These are phyloP conservation scores for Pezicula neosporulosa DNA, from an alignment of 2,329 filamentous ascomycete genomes.

Conservation along the genomic window DNA sequence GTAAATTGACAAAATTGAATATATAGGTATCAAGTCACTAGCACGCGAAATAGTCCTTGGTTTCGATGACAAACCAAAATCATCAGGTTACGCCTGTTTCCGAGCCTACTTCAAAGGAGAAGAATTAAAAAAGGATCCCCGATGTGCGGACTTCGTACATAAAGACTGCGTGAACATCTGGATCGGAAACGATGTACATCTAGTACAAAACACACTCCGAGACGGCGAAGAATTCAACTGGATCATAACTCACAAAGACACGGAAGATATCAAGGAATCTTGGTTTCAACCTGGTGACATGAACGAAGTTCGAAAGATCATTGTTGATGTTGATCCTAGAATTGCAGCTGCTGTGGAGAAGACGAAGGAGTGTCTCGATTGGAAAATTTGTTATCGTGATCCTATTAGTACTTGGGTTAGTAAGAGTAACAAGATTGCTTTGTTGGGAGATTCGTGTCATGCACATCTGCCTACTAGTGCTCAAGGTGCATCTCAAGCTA, in stretches of 20 bases:
- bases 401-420: conserved; percentile 50
- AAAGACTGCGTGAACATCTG: conserved; percentile 43
- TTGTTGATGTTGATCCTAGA: conserved; percentile 37
- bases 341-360: conserved; percentile 42
- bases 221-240: conserved; percentile 41
- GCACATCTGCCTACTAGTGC: conserved; percentile 50
- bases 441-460: conserved; percentile 52
- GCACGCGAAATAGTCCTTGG: conserved; percentile 48
- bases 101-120: conserved; percentile 40
- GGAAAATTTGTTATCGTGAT: conserved; percentile 52
- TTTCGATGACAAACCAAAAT: conserved; percentile 48
- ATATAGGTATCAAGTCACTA: conserved; percentile 43
- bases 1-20: background rate
- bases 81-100: conserved; percentile 50
- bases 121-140: conserved; percentile 30
- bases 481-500: conserved; percentile 50
- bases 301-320: conserved; percentile 35
- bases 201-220: conserved; percentile 41
- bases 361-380: conserved; percentile 44
- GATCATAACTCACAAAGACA: conserved; percentile 44
- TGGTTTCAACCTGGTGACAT: conserved; percentile 46
- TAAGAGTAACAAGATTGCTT: conserved; percentile 42
- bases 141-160: conserved; percentile 37
- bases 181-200: conserved; percentile 40
- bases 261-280: conserved; percentile 41